These are phyloP conservation scores for Serendipita indica DNA, from an alignment of 768 basidiomycete genomes.

Conservation along the genomic window DNA sequence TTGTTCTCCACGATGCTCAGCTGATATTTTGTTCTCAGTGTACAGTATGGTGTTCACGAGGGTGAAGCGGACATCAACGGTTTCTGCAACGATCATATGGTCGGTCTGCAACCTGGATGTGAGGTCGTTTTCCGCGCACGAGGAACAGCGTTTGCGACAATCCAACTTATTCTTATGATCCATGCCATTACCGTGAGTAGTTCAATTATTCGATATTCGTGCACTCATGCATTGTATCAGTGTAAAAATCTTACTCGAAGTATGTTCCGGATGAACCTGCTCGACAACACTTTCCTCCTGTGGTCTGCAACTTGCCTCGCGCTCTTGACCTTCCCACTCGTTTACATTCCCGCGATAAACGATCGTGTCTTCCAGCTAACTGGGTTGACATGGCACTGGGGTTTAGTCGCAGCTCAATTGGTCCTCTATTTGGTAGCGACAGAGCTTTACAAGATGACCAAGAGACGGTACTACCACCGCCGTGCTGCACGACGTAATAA, in stretches of 20 bases:
- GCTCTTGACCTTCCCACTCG: constrained; percentile 23
- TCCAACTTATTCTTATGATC: constrained; percentile 14
- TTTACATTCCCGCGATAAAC: constrained; percentile 23
- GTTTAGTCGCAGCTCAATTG: constrained; percentile 15
- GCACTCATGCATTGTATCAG: not conserved
- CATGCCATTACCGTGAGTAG: constrained; percentile 4
- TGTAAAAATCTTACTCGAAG: constrained; percentile 6
- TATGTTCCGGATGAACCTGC: constrained; percentile 14
- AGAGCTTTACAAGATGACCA: not conserved
- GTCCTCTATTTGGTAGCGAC: not conserved
- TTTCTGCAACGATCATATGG: constrained; percentile 5
- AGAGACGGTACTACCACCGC: not conserved
- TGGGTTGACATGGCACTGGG: constrained; percentile 26
- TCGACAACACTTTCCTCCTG: constrained; percentile 14
- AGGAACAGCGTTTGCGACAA: constrained; percentile 23
- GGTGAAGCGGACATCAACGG: constrained; percentile 21
- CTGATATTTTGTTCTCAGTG: constrained; percentile 18
- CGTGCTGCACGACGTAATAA: not conserved
- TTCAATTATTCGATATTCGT: not conserved
- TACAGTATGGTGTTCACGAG: constrained; percentile 21
- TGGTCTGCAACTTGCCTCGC: constrained; percentile 20
- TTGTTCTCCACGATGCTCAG: not conserved
- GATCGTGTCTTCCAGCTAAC: constrained; percentile 24
- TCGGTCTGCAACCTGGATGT: constrained; percentile 15
- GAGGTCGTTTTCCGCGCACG: constrained; percentile 26